Evolutionary conservation across 2,329 filamentous ascomycete genomes (phyloP), one percentile per base, ranked within the genome.

Genomic region (Scytalidium lignicola): DNA sequence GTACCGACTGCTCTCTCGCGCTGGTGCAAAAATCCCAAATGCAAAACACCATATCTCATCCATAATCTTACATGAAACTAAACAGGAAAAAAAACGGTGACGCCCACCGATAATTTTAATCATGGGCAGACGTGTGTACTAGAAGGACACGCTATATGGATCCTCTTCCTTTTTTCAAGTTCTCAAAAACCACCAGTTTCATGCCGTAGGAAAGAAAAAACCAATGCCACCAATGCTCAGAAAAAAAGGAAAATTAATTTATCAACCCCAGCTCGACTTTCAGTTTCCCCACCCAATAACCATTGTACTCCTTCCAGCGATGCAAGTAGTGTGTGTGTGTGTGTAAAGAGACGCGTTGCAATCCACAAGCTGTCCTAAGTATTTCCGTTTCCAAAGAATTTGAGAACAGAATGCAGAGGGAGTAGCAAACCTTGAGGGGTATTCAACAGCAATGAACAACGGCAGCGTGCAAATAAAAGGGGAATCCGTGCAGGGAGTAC

Each of bases 161-260:
- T 37, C n/a, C 32, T 37, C 32, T 37, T 13, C 10, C n/a, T 37
- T 37, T 17, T 8, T 37, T 37, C 8, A 37, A 37, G n/a, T 8
- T 13, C 15, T 13, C 6, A 10, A 10, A 26, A 26, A 37, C 32
- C 32, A 37, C 32, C 23, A 7, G n/a, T 37, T 37, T 37, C 32
- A 37, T 17, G 28, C 21, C 15, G 7, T 56, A 55, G 57, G 51
- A 54, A 15, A 12, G 26, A 21, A 29, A 23, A 43, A 18, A 37
- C 19, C 22, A 23, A 19, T 17, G 26, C 41, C 49, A 26, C 37
- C 23, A 40, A 41, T 41, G 28, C 49, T 40, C 39, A 47, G 47
- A 55, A 56, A 51, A 44, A 32, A 39, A 43, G 29, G 41, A 46
- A 45, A 28, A 18, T n/a, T n/a, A n/a, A n/a, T 37, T 15, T 37